phyloP scores from a whole-genome alignment of 257 asterid species.

The Solanum sparsipilum region DNA sequence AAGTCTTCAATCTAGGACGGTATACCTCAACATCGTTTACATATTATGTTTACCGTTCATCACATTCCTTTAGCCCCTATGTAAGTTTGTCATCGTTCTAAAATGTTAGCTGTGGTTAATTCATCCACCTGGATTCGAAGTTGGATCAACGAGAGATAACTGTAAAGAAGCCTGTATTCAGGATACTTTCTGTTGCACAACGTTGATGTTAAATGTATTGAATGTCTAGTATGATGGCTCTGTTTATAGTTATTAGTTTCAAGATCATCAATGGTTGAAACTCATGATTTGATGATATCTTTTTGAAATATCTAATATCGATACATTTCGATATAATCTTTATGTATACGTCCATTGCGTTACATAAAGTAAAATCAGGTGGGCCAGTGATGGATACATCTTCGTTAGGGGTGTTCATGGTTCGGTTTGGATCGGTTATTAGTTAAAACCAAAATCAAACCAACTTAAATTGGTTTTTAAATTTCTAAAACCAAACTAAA shows the following conservation, averaged over 20 bases:
- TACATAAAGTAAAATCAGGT: background rate
- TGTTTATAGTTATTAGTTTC: background rate
- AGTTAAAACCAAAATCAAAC: too few species aligned
- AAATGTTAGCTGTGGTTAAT: background rate
- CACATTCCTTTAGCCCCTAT: background rate
- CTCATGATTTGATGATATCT: background rate
- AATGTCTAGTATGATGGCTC: background rate
- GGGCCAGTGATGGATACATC: background rate
- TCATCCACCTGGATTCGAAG: background rate
- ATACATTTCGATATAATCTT: background rate
- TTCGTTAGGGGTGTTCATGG: too few species aligned
- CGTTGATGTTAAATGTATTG: background rate
- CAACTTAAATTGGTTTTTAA: too few species aligned
- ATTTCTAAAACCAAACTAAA: too few species aligned
- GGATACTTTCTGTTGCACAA: background rate
- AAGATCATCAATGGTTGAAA: background rate
- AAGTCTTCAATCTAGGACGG: background rate
- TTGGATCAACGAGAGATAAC: background rate
- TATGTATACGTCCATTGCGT: background rate
- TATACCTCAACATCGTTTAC: background rate
- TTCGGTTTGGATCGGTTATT: too few species aligned
- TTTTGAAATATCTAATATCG: background rate
- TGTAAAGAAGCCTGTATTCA: constrained; percentile 19
- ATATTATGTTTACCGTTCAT: background rate
- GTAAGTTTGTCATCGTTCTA: background rate